Conservation (phyloP, 495 filamentous ascomycete genomes). For the Letharia lupina region DNA sequence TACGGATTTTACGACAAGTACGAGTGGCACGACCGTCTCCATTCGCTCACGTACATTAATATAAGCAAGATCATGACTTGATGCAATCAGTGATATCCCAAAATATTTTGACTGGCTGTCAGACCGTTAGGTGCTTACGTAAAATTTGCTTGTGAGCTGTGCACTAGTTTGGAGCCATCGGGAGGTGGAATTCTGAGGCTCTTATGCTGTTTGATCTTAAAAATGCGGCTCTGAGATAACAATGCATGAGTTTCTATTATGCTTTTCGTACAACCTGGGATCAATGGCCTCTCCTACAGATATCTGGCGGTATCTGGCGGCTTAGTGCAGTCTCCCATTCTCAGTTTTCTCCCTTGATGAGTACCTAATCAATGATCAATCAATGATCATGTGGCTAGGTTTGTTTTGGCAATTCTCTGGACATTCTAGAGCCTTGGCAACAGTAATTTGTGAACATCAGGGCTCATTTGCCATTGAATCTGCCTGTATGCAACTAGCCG, state of each 20-base stretch:
- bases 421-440: slow-evolving; percentile 12
- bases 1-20: background rate
- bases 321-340: slow-evolving; percentile 1
- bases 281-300: background rate
- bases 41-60: background rate
- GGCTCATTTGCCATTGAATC: background rate
- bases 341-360: background rate
- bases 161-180: background rate
- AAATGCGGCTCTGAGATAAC: slow-evolving; percentile 4
- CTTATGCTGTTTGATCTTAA: background rate
- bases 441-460: background rate
- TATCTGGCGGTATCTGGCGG: background rate
- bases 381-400: slow-evolving; percentile 13
- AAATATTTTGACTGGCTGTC: background rate
- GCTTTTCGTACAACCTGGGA: slow-evolving; percentile 2
- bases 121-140: background rate
- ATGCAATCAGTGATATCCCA: background rate
- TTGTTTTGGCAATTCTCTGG: slow-evolving; percentile 6
- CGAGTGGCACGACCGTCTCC: background rate
- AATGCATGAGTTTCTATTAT: background rate
- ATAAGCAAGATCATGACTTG: background rate
- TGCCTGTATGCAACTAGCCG: slow-evolving; percentile 4
- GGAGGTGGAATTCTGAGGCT: background rate
- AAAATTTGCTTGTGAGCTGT: background rate
- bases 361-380: background rate